Percentiles rank a stretch among this genome's conserved stretches.
phyloP scores from a whole-genome alignment of 192 early-diverging fungal species.

The Rhizophagus clarus region DNA sequence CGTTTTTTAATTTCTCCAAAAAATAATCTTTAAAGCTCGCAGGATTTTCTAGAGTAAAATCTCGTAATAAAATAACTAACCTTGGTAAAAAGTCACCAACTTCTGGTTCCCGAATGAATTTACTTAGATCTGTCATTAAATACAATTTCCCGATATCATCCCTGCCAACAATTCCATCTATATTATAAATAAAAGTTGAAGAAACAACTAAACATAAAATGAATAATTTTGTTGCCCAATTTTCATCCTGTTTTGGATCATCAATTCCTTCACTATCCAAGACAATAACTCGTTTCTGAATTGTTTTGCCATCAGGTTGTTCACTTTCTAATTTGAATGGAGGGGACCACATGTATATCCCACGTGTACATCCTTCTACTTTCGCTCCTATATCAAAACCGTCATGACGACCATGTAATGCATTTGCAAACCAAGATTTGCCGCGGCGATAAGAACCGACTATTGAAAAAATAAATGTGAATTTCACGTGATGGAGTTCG shows the following conservation, averaged over 20 bases:
- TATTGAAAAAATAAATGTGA: background rate
- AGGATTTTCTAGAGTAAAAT: constrained; percentile 10
- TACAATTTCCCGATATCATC: constrained; percentile 24
- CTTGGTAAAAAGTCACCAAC: constrained; percentile 5
- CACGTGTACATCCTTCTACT: constrained; percentile 20
- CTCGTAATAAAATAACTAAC: constrained; percentile 22
- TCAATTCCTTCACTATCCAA: constrained; percentile 27
- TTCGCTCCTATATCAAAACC: constrained; percentile 17
- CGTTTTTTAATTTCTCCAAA: constrained; percentile 5
- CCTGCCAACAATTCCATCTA: constrained; percentile 20
- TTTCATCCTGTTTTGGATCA: constrained; percentile 23
- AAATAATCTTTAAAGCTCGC: constrained; percentile 11
- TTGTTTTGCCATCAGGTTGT: background rate
- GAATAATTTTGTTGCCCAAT: constrained; percentile 25
- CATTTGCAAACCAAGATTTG: constrained; percentile 22
- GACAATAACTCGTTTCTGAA: constrained; percentile 15
- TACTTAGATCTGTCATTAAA: constrained; percentile 24
- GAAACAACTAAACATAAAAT: constrained; percentile 27
- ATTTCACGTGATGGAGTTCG: too few species aligned
- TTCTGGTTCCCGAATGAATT: constrained; percentile 10
- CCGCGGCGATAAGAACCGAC: constrained; percentile 21
- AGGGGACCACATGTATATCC: constrained; percentile 24
- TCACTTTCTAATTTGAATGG: background rate
- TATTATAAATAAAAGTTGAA: constrained; percentile 29
- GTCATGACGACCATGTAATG: constrained; percentile 19